Base-by-base conservation (phyloP, 371 early-diverging fungal genomes). In the Mortierella polycephala region DNA sequence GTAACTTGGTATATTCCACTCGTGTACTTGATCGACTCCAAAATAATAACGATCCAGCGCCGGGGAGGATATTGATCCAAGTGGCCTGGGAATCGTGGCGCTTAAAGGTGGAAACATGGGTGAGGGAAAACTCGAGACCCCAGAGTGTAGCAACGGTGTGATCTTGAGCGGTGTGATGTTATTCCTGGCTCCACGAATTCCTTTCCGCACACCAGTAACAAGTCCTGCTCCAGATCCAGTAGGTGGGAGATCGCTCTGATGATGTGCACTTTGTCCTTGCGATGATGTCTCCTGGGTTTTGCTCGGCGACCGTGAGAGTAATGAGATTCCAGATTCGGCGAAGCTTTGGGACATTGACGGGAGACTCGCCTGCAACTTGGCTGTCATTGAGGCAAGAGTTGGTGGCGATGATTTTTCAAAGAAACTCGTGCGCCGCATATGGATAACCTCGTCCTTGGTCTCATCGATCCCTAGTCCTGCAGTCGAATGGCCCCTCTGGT, bases 1-100 rank as follows among this genome's bases (percentile, higher is more conserved):
- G 54, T 80, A 87, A 45, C 79, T 83, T 7, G 89, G 83, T 23
- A 88, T 82, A 47, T 74, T 73, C 88, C 88, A 88, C 40, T 86
- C 85, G 49, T 86, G 82, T 6, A 64, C 60, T 18, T 83, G 81
- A 37, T 88, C 87, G 2, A 75, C 75, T 2, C 60, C 60, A 52
- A 81, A 85, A 59, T 81, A 83, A 50, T 81, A 74, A 4, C 75
- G 68, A 18, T 84, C 85, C 42, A 85, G 51, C 0, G 62, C 30
- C 0, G 55, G 45, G 37, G 46, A 39, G 14, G 52, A 37, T 0
- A 60, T 14, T 0, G 57, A 20, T 14, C 53, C 42, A 1, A 66
- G 59, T 0, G 67, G 62, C 13, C 67, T 64, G 42, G 74, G 71
- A 39, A 71, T 64, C 5, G 70, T 47, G 7, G 71, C 62, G 16